Conservation (phyloP, 1,284 basidiomycete genomes). For the Trichosporon asahii region DNA sequence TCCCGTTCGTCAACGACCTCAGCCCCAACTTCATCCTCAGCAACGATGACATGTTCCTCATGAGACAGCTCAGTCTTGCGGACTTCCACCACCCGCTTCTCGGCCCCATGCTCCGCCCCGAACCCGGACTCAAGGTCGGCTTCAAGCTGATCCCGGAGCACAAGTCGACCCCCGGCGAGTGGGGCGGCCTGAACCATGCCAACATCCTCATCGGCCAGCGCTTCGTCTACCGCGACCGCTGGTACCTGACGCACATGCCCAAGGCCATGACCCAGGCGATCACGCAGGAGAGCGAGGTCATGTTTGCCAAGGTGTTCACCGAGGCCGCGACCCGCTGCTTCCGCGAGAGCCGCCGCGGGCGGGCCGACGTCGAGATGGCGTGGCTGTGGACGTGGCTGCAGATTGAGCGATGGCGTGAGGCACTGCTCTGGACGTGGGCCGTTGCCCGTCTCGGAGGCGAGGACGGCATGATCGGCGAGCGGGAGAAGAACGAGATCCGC, state of each 20-base stretch:
- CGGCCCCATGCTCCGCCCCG: slow-evolving; percentile 38
- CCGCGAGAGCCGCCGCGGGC: slow-evolving; percentile 35
- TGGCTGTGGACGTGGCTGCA: slow-evolving; percentile 38
- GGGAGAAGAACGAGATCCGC: slow-evolving; percentile 30
- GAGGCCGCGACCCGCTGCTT: slow-evolving; percentile 36
- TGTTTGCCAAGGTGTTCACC: slow-evolving; percentile 34
- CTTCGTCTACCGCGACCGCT: slow-evolving; percentile 31
- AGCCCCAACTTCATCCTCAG: slow-evolving; percentile 39
- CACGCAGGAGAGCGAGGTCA: slow-evolving; percentile 40
- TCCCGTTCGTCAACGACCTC: slow-evolving; percentile 36
- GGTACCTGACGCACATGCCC: slow-evolving; percentile 44
- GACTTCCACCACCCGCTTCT: slow-evolving; percentile 44
- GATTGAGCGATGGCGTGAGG: slow-evolving; percentile 48
- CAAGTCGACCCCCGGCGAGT: slow-evolving; percentile 37
- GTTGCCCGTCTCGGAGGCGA: slow-evolving; percentile 39
- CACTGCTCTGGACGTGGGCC: slow-evolving; percentile 40
- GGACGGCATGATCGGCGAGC: slow-evolving; percentile 32
- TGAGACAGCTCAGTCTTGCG: slow-evolving; percentile 26
- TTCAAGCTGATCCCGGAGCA: slow-evolving; percentile 26
- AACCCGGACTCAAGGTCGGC: slow-evolving; percentile 30
- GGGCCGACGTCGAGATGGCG: slow-evolving; percentile 41
- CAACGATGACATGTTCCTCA: slow-evolving; percentile 49
- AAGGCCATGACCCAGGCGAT: slow-evolving; percentile 33
- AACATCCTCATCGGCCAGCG: slow-evolving; percentile 32
- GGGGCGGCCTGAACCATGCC: slow-evolving; percentile 45